Base-by-base conservation (phyloP, 441 rosid genomes). In the Populus tomentosa region DNA sequence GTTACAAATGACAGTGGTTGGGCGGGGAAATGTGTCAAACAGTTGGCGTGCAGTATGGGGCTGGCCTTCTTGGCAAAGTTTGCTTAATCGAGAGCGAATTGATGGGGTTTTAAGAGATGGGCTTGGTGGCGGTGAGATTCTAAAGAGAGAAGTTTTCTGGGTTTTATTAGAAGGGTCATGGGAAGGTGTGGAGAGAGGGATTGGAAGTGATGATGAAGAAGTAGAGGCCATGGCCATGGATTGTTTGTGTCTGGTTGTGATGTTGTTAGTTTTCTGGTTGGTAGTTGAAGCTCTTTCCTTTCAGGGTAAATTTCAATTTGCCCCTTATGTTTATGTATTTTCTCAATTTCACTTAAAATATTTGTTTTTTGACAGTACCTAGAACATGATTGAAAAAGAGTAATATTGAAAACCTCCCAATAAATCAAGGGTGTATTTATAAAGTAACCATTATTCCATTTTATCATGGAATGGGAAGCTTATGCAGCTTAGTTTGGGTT, bases 1-100 rank as follows among this genome's bases (percentile, higher is more conserved):
- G 88, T 94, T 94, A 94, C 95, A 92, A 0, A 94, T 80, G 75
- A 87, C 89, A 3, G 89, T 86, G 4, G 89, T 87, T 23, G 98
- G 97, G 76, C 87, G 92, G 28, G 97, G 89, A 85, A 92, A 88
- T 77, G 93, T 78, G 75, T 92, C 98, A 85, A 94, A 90, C 85
- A 91, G 85, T 30, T 92, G 97, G 87, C 93, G 95, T 14, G 92
- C 97, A 14, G 91, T 87, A 38, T 79, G 88, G 74, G 94, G 93
- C 76, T 90, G 89, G 62, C 95, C 94, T 18, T 91, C 89, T 85
- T 86, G 94, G 69, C 98, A 94, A 59, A 91, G 86, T 35, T 75
- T 78, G 81, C 97, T 85, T 21, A 94, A 89, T 75, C 95, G 97
- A 35, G 95, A 86, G 69, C 97, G 96, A 67, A 94, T 75, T 14